phyloP scores from a whole-genome alignment of 768 basidiomycete species.

The Kwoniella shandongensis region DNA sequence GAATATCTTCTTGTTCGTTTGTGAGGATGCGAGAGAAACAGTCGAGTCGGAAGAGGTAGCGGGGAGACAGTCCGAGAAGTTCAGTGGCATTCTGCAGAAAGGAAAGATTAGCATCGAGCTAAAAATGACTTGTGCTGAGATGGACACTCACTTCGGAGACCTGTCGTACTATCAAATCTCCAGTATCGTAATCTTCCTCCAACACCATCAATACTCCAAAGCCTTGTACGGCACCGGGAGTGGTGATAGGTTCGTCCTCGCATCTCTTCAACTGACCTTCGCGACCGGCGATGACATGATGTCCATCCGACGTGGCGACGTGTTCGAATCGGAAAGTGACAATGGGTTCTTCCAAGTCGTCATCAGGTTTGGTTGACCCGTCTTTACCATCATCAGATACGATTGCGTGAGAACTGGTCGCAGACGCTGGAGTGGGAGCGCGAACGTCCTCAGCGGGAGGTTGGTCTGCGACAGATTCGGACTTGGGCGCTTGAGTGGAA shows the following conservation, averaged over 20 bases:
- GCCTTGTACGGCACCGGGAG: constrained; percentile 76
- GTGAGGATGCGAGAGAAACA: constrained; percentile 73
- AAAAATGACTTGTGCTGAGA: neutral
- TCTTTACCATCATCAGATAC: constrained; percentile 14
- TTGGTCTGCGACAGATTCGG: neutral
- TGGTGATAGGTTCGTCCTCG: constrained; percentile 83
- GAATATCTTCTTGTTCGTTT: constrained; percentile 63
- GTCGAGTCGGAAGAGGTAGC: constrained; percentile 67
- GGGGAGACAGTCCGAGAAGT: constrained; percentile 70
- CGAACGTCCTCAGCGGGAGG: constrained; percentile 3
- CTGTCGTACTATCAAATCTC: constrained; percentile 65
- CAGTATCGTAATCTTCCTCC: constrained; percentile 62
- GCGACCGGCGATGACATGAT: constrained; percentile 68
- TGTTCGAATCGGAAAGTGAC: constrained; percentile 69
- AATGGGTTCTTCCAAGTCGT: constrained; percentile 51
- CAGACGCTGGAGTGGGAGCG: constrained; percentile 7
- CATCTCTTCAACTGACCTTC: constrained; percentile 67
- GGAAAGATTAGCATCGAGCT: neutral
- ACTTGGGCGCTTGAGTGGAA: no score
- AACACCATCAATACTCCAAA: constrained; percentile 78
- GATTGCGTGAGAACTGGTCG: constrained; percentile 21
- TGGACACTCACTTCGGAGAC: constrained; percentile 67
- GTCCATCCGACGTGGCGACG: constrained; percentile 64
- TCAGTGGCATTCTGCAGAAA: constrained; percentile 67
- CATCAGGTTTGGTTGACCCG: no score